phyloP scores from a whole-genome alignment of 768 basidiomycete species.

The Hirschioporus abietinus region DNA sequence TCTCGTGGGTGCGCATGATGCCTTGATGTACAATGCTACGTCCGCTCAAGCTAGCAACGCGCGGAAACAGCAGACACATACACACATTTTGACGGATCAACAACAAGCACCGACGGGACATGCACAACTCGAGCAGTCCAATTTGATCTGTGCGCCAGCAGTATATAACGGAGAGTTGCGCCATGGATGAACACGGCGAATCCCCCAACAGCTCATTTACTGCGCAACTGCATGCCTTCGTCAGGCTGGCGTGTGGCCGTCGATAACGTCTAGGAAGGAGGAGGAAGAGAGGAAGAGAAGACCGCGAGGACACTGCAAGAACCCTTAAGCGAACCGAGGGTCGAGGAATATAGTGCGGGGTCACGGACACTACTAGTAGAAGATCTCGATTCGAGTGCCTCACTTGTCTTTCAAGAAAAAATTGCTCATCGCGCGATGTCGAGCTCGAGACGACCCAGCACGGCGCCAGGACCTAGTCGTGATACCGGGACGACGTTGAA shows the following conservation, averaged over 20 bases:
- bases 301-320: not conserved
- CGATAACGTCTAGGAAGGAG: not conserved
- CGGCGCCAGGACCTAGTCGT: not conserved
- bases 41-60: not conserved
- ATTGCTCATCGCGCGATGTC: not conserved
- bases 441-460: not conserved
- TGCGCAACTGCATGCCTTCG: not conserved
- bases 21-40: not conserved
- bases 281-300: not conserved
- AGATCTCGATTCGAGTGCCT: not conserved
- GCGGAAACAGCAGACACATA: not conserved
- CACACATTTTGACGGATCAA: not conserved
- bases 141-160: not conserved
- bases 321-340: conserved; percentile 1
- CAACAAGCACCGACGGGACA: not conserved
- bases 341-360: not conserved
- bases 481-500: not conserved
- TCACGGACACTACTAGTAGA: not conserved
- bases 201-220: not conserved
- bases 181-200: not conserved
- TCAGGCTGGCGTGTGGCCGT: not conserved
- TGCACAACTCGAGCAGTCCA: not conserved
- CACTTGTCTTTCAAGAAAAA: not conserved
- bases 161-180: not conserved
- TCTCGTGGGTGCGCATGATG: not conserved